These are phyloP conservation scores for Komagataella populi DNA, from an alignment of 805 yeast genomes.

Conservation along the genomic window DNA sequence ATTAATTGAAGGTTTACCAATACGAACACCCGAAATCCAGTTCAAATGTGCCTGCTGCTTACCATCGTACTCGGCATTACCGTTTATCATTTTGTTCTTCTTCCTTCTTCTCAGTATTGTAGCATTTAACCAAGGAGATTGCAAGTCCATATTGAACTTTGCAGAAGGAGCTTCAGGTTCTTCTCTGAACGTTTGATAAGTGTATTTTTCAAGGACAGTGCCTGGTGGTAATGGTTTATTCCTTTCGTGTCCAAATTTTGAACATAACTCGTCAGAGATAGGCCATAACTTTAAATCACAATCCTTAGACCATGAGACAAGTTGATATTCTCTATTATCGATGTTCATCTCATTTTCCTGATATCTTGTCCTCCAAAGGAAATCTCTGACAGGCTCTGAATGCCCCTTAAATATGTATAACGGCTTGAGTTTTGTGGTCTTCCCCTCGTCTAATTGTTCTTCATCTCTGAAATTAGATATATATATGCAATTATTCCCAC, in stretches of 20 bases:
- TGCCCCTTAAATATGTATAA: conserved; percentile 66
- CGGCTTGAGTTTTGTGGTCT: conserved; percentile 31
- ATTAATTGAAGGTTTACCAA: conserved; percentile 38
- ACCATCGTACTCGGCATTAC: conserved; percentile 20
- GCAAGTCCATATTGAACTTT: not conserved
- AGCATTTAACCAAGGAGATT: not conserved
- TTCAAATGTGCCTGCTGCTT: conserved; percentile 51
- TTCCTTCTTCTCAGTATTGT: conserved; percentile 2
- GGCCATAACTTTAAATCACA: conserved; percentile 80
- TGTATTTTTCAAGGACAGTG: conserved; percentile 20
- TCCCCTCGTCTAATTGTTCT: conserved; percentile 9
- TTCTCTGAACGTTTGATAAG: conserved; percentile 29
- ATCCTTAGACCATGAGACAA: conserved; percentile 92
- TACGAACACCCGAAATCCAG: conserved; percentile 89
- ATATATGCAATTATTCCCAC: conserved; percentile 58
- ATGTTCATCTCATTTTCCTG: conserved; percentile 22
- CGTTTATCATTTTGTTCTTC: conserved; percentile 9
- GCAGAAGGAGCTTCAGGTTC: conserved; percentile 25
- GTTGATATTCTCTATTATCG: conserved; percentile 74
- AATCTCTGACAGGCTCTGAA: conserved; percentile 73
- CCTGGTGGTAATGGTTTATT: conserved; percentile 19
- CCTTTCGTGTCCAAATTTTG: conserved; percentile 27
- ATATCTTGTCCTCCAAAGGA: conserved; percentile 70
- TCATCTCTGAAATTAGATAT: conserved; percentile 34
- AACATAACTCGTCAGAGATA: conserved; percentile 31